Evolutionary conservation across 768 basidiomycete species (phyloP), one percentile per base, ranked within the genome.

Genomic region (Lactarius hatsudake): DNA sequence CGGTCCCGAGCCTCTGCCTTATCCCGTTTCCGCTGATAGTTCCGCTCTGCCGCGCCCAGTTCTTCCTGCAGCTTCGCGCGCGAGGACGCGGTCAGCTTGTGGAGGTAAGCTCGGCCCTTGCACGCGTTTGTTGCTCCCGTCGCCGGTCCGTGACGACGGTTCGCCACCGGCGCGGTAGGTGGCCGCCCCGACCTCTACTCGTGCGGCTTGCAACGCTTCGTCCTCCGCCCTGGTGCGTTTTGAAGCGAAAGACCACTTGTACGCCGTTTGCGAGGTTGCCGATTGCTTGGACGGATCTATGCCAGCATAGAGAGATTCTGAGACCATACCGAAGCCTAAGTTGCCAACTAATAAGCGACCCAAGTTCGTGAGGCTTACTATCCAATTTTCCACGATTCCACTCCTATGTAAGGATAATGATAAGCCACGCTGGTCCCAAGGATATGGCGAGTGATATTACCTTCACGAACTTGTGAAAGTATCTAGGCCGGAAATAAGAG

Each of bases 391-490:
- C 91, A 75, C 83, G 82, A 76, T 95, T 95, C 93, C 93, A 95
- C 30, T 86, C 86, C 84, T 92, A 59, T 13, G 28, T 43, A 9
- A 12, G 23, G 15, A 32, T 30, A 32, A 45, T 32, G 42, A 72
- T 43, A 23, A 64, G 48, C 34, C 10, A 67, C 66, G 15, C 54
- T 66, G 34, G 32, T 55, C 62, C 20, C 51, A 15, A 13, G 38
- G 20, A 67, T 51, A 36, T 40, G 20, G 72, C 32, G 59, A 59
- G 57, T 57, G 68, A 68, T 78, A 71, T 53, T 73, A 89, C 89
- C 82, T 90, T 91, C 48, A 94, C 87, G 73, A 98, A 97, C 78
- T 95, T 96, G 72, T 89, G 87, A 75, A 98, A 98, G 75, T 96
- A 94, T 73, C 91, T 93, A 60, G 66, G 30, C 63, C 66, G 71